Evolutionary conservation across 768 basidiomycete species (phyloP), one percentile per base, ranked within the genome.

Genomic region (Daedaleopsis nitida): DNA sequence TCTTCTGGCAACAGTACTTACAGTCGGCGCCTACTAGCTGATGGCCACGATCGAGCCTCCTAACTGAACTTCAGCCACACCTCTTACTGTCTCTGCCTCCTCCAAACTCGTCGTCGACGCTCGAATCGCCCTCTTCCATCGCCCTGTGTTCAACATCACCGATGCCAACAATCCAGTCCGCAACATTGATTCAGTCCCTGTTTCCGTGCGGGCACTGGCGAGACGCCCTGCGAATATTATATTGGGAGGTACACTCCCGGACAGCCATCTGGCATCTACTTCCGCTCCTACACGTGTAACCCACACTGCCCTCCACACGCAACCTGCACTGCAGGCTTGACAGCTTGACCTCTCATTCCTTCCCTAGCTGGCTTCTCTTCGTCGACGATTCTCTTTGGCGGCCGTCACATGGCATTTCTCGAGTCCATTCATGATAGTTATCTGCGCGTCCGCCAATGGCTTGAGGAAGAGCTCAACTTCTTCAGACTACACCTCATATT

Each of bases 401-500:
- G 45, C 27, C 45, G n/a, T 39, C 43, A 52, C 19, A 64, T 59
- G 62, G 58, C 58, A 49, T 39, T 59, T 14, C 6, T 55, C 44
- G 62, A 64, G 55, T 21, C 24, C 7, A 27, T 64, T 5, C 55
- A 34, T 23, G 44, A 59, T 44, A 23, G 34, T 39, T 64, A 35
- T 17, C n/a, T 52, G 39, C 60, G 58, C 11, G 32, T 61, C 42
- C 54, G 62, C 35, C 62, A 65, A 35, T 63, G 59, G 60, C 52
- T 66, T 43, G 58, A 66, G 53, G 53, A 64, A 43, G 70, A 74
- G 58, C 68, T 73, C 62, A 86, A 83, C 24, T 86, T 86, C 72
- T 86, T 82, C 64, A 75, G 85, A 10, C 59, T 81, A 8, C 83
- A 85, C 51, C 69, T 86, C 11, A 56, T 75, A 27, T 79, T 78